phyloP scores from a whole-genome alignment of 306 rosid genomes.

The Citrullus mucosospermus region DNA sequence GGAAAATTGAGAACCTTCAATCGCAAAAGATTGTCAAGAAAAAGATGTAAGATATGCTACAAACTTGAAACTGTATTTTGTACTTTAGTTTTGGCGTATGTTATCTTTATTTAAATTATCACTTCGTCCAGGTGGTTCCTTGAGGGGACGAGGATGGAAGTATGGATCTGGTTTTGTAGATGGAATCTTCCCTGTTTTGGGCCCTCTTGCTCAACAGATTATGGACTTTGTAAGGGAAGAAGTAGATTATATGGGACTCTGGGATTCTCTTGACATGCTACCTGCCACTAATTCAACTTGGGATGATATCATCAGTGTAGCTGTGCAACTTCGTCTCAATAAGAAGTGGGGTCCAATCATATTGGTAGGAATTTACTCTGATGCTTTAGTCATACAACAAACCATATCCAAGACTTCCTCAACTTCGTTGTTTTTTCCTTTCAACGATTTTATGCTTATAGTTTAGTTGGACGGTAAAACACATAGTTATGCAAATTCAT shows the following conservation, averaged over 20 bases:
- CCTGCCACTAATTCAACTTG: constrained; percentile 61
- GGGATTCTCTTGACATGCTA: constrained; percentile 53
- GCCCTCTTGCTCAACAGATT: constrained; percentile 54
- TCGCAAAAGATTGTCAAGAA: constrained; percentile 70
- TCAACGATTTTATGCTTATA: background rate
- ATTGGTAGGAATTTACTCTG: constrained; percentile 35
- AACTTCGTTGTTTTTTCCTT: background rate
- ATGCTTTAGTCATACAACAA: background rate
- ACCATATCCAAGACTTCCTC: background rate
- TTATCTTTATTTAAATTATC: constrained; percentile 1
- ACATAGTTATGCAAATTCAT: background rate
- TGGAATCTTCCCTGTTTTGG: constrained; percentile 76
- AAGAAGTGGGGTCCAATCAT: constrained; percentile 70
- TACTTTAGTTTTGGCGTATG: background rate
- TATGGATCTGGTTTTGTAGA: constrained; percentile 96
- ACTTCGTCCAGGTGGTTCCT: constrained; percentile 64
- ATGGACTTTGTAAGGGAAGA: constrained; percentile 49
- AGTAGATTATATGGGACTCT: constrained; percentile 30
- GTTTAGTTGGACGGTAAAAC: background rate
- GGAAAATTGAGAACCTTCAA: constrained; percentile 75
- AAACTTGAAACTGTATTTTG: background rate
- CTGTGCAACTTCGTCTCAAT: constrained; percentile 77
- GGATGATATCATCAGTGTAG: constrained; percentile 75
- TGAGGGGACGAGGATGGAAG: constrained; percentile 89
- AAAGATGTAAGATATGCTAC: constrained; percentile 37